Base-by-base conservation (phyloP, 208 protist genomes). In the Crithidia thermophila region DNA sequence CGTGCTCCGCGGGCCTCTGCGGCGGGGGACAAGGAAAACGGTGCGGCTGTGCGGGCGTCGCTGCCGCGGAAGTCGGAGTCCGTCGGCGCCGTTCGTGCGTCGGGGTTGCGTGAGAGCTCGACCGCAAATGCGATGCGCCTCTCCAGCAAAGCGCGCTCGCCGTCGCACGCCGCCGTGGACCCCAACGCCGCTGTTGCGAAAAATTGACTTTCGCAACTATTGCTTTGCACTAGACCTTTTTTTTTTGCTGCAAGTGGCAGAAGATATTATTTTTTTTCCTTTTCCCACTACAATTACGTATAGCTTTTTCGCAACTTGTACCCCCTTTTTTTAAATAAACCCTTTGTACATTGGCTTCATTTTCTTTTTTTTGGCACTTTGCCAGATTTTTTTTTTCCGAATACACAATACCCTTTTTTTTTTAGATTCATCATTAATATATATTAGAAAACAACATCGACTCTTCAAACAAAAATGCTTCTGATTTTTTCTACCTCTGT, bases 71-170 rank as follows among this genome's bases (percentile, higher is more conserved):
- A 28, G 27, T 69, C 68, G 30, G 43, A 52, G 40, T 49, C 55
- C 8, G 8, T 36, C 4, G 61, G 36, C 0, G 25, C 16, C 9
- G 16, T 45, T 23, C 55, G 50, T 2, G 21, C 53, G 2, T 16
- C 36, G 6, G 69, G 60, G 20, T 50, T 60, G 11, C 39, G 55
- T 31, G 69, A 68, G 57, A 61, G 61, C 9, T 63, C 55, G 6
- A 16, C 61, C 18, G 37, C 56, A 1, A 75, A 75, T 33, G 50
- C 36, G 14, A 45, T 30, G 42, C 52, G 37, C 6, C 37, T 36
- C 21, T 43, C 61, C 18, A 46, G 52, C 61, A 75, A 75, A 39
- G 42, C 34, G 10, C 52, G 45, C 16, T 68, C 69, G 10, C 61
- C 59, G 2, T 53, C 58, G 10, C 50, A 46, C 30, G 9, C 20